These are phyloP conservation scores for Collybia nuda DNA, from an alignment of 768 basidiomycete species.

Conservation along the genomic window DNA sequence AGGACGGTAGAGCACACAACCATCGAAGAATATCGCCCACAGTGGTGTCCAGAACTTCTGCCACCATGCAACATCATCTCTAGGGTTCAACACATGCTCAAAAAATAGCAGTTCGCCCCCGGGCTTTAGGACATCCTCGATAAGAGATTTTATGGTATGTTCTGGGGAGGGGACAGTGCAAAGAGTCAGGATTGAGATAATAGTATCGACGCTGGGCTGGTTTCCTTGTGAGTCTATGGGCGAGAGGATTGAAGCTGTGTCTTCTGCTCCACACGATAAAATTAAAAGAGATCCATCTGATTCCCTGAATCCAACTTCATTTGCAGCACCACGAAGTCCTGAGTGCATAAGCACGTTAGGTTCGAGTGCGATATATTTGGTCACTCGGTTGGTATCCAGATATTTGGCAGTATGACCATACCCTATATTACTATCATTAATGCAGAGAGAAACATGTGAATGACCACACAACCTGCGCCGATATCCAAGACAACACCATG, in stretches of 20 bases:
- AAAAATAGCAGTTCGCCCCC: conserved; percentile 67
- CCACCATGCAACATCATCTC: conserved; percentile 63
- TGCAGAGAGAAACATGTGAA: neutral
- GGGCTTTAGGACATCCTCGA: conserved; percentile 53
- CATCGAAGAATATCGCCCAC: conserved; percentile 60
- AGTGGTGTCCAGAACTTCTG: conserved; percentile 73
- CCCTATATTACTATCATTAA: conserved; percentile 32
- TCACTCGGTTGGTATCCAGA: conserved; percentile 45
- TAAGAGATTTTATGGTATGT: conserved; percentile 43
- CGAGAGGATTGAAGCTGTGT: conserved; percentile 46
- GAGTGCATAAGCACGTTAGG: conserved; percentile 68
- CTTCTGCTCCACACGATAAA: conserved; percentile 64
- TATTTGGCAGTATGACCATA: conserved; percentile 65
- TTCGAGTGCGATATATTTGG: conserved; percentile 70
- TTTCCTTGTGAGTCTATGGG: conserved; percentile 15
- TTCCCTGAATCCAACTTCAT: conserved; percentile 26
- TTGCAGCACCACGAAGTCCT: conserved; percentile 9
- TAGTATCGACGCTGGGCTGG: conserved; percentile 48
- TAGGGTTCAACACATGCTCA: conserved; percentile 66
- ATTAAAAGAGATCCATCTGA: conserved; percentile 51
- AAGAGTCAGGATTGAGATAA: conserved; percentile 65
- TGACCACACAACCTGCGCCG: conserved; percentile 9
- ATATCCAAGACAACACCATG: conserved; percentile 62
- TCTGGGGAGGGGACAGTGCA: conserved; percentile 65
- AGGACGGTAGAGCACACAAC: conserved; percentile 63